A percentile compares a stretch with the other conserved stretches of the same genome.
phyloP scores from a whole-genome alignment of 208 protist genomes.

The Acanthamoeba castellanii region DNA sequence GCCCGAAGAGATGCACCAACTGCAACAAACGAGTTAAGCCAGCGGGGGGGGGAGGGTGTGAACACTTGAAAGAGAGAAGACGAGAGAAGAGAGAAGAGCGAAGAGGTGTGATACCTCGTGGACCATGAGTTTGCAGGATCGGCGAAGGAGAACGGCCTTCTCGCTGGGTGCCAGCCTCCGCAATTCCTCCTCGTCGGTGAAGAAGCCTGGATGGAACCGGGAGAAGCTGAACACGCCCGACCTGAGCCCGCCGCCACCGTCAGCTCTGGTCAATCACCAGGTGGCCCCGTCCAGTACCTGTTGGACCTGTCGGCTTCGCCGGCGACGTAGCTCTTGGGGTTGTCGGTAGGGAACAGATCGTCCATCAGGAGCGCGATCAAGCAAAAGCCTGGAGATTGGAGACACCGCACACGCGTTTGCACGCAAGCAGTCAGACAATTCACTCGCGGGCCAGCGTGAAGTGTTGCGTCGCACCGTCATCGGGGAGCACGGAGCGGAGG shows the following conservation, averaged over 20 bases:
- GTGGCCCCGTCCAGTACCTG: not conserved
- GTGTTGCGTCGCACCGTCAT: not conserved
- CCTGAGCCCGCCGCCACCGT: not conserved
- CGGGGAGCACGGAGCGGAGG: not conserved
- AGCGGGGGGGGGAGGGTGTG: not conserved
- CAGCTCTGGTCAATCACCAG: not conserved
- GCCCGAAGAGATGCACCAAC: constrained; percentile 1
- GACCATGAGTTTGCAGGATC: constrained; percentile 41
- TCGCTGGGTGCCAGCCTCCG: not conserved
- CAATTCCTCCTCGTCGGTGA: not conserved
- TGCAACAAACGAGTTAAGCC: not conserved
- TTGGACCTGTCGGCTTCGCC: not conserved
- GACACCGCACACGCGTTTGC: not conserved
- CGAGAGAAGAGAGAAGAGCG: not conserved
- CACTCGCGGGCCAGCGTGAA: not conserved
- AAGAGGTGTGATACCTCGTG: constrained; percentile 4
- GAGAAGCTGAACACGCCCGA: constrained; percentile 46
- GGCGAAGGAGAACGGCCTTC: not conserved
- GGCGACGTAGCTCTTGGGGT: not conserved
- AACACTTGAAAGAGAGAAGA: not conserved
- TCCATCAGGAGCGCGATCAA: constrained; percentile 23
- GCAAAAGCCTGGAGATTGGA: not conserved
- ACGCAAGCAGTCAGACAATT: too few species aligned
- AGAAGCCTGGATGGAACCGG: constrained; percentile 35
- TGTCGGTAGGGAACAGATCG: constrained; percentile 31